phyloP scores from a whole-genome alignment of 768 basidiomycete genomes.

The Obba rivulosa region DNA sequence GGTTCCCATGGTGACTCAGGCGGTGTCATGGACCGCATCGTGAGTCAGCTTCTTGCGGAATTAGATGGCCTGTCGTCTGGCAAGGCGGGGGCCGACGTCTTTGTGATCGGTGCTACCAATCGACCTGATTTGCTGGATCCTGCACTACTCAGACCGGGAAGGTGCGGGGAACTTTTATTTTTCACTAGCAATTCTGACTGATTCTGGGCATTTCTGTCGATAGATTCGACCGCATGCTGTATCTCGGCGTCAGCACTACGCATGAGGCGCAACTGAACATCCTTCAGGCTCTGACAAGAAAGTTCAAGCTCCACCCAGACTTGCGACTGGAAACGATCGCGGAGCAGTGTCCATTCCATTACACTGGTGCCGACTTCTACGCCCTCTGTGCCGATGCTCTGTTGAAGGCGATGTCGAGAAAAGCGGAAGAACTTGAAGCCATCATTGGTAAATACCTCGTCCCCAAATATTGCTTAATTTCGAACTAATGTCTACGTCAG shows the following conservation, averaged over 20 bases:
- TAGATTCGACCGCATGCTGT: slow-evolving; percentile 96
- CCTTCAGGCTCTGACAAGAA: slow-evolving; percentile 84
- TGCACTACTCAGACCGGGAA: slow-evolving; percentile 82
- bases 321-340: slow-evolving; percentile 63
- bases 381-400: slow-evolving; percentile 96
- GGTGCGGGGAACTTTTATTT: slow-evolving; percentile 37
- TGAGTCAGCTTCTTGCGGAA: slow-evolving; percentile 90
- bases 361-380: slow-evolving; percentile 97
- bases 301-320: slow-evolving; percentile 74
- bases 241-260: slow-evolving; percentile 86
- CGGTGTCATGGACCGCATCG: slow-evolving; percentile 97
- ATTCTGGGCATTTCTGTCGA: slow-evolving; percentile 1
- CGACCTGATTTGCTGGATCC: slow-evolving; percentile 89
- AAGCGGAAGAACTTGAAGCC: slow-evolving; percentile 71
- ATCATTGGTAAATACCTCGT: slow-evolving; percentile 54
- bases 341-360: slow-evolving; percentile 81
- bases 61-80: slow-evolving; percentile 83
- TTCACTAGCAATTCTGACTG: background rate
- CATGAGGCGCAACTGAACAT: slow-evolving; percentile 84
- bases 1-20: slow-evolving; percentile 96
- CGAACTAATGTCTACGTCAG: slow-evolving; percentile 9
- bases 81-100: slow-evolving; percentile 62
- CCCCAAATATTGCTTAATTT: background rate
- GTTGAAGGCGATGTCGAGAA: slow-evolving; percentile 89
- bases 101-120: slow-evolving; percentile 95